Percentiles rank a stretch among this genome's conserved stretches.
phyloP scores from a whole-genome alignment of 2,329 filamentous ascomycete species.

The Cordyceps fumosorosea region DNA sequence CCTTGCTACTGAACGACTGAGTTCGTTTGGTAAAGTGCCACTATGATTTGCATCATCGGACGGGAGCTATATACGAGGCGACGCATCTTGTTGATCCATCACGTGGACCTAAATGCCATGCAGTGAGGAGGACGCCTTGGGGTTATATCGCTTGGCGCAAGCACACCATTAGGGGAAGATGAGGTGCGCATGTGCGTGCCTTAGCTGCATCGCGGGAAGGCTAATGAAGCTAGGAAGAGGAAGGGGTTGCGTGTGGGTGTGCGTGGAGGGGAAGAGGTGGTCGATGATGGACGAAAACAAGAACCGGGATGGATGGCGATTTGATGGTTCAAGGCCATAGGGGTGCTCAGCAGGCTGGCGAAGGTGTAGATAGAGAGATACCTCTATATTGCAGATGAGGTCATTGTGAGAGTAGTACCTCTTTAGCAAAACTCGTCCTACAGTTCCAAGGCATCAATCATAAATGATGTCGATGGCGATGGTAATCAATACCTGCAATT shows the following conservation, averaged over 20 bases:
- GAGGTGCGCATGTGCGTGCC: constrained; percentile 5
- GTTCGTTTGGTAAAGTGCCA: background rate
- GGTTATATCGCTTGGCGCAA: background rate
- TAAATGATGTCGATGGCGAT: no score
- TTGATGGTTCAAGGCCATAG: no score
- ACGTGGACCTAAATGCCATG: constrained; percentile 10
- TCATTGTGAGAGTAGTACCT: no score
- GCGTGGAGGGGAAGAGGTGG: background rate
- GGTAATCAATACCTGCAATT: no score
- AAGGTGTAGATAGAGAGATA: no score
- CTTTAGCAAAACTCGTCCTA: no score
- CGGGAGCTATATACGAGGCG: constrained; percentile 4
- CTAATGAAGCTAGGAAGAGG: background rate
- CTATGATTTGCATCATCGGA: background rate
- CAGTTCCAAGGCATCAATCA: no score
- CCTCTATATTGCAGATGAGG: no score
- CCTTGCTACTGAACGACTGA: background rate
- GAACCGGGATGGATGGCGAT: background rate
- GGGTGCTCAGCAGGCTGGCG: no score
- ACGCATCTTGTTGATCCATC: constrained; percentile 7
- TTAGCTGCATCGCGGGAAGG: constrained; percentile 1
- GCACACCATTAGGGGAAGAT: background rate
- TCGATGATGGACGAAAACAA: background rate
- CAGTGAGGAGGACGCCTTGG: constrained; percentile 3
- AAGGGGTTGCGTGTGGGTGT: background rate